phyloP scores from a whole-genome alignment of 345 rosid species.

The Boechera retrofracta region DNA sequence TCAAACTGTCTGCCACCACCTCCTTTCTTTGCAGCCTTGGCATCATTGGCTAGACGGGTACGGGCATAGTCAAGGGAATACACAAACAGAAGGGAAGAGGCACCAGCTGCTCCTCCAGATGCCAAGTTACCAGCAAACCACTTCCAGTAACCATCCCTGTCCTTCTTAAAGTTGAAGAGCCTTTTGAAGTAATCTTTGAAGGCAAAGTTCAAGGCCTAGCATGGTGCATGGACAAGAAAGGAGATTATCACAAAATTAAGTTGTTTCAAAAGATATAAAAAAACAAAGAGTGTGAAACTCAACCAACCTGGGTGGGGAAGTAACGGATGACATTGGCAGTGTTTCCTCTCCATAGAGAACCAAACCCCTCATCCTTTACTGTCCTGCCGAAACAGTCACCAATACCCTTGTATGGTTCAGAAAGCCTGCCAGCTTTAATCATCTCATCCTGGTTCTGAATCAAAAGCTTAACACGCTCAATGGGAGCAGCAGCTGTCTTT shows the following conservation, averaged over 20 bases:
- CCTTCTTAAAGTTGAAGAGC: constrained; percentile 83
- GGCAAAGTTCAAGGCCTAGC: constrained; percentile 87
- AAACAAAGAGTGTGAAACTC: not conserved
- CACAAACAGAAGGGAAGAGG: constrained; percentile 78
- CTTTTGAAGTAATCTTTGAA: constrained; percentile 89
- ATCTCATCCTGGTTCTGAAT: constrained; percentile 91
- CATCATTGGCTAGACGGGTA: constrained; percentile 81
- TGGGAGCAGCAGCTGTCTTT: constrained; percentile 84
- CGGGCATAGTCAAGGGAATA: constrained; percentile 85
- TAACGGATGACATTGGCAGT: constrained; percentile 89
- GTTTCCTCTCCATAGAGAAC: constrained; percentile 84
- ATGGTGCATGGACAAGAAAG: constrained; percentile 13
- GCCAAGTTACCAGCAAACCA: constrained; percentile 92
- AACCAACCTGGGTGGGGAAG: constrained; percentile 80
- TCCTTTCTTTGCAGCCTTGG: constrained; percentile 88
- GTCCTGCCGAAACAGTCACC: constrained; percentile 78
- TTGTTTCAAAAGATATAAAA: not conserved
- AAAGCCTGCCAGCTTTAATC: constrained; percentile 74
- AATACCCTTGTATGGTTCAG: constrained; percentile 88
- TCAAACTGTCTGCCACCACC: constrained; percentile 90
- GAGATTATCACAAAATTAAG: not conserved
- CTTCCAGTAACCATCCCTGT: constrained; percentile 83
- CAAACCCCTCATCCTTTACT: constrained; percentile 61
- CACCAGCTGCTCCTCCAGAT: constrained; percentile 92
- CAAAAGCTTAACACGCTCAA: constrained; percentile 85